phyloP scores from a whole-genome alignment of 2,329 filamentous ascomycete genomes.

The Colletotrichum tropicicola region DNA sequence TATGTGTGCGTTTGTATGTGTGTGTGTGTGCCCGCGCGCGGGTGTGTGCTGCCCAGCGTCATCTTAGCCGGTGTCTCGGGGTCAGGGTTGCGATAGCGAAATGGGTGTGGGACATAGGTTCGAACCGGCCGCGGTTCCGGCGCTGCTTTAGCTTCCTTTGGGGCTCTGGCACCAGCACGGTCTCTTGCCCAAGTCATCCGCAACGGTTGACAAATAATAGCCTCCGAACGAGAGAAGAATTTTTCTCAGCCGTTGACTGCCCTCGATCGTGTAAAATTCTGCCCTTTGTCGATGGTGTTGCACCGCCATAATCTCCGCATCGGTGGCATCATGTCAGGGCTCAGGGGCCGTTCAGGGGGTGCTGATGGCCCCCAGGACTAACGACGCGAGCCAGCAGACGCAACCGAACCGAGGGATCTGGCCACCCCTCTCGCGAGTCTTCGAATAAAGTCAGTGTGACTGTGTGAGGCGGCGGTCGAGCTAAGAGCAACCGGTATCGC shows the following conservation, averaged over 20 bases:
- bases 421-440: too few species aligned
- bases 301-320: not conserved
- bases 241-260: too few species aligned
- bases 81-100: not conserved
- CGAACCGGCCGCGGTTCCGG: not conserved
- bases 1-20: not conserved
- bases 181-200: too few species aligned
- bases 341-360: constrained; percentile 10
- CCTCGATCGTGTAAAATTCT: too few species aligned
- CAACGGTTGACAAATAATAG: too few species aligned
- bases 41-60: not conserved
- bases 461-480: too few species aligned
- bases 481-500: too few species aligned
- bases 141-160: not conserved
- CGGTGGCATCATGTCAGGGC: constrained; percentile 6
- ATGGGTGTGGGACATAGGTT: not conserved
- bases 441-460: too few species aligned
- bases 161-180: too few species aligned
- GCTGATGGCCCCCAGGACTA: not conserved
- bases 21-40: not conserved
- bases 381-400: not conserved
- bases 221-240: too few species aligned
- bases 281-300: too few species aligned
- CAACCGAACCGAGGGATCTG: too few species aligned
- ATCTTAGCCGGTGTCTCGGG: constrained; percentile 1